phyloP scores from a whole-genome alignment of 148 eudicot genomes.

The Heliamphora exappendiculata region DNA sequence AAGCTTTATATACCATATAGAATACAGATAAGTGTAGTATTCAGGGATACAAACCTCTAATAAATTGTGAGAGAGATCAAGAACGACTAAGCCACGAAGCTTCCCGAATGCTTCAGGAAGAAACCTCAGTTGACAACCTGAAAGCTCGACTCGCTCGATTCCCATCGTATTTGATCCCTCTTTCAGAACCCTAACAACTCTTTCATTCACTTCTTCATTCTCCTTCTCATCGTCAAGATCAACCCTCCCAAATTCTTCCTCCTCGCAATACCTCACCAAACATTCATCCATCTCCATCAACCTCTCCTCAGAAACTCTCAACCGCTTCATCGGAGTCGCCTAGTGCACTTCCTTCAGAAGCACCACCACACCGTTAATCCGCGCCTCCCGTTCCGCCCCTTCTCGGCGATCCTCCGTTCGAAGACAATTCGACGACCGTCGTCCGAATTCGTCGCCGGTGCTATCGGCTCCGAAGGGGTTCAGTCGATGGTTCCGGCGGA shows the following conservation, averaged over 20 bases:
- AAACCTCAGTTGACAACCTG: constrained; percentile 20
- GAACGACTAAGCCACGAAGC: constrained; percentile 14
- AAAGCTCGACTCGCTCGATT: constrained; percentile 17
- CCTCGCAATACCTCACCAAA: background rate
- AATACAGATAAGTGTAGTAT: background rate
- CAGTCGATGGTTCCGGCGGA: no score
- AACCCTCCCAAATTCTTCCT: background rate
- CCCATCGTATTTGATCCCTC: background rate
- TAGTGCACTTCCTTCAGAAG: no score
- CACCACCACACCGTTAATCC: no score
- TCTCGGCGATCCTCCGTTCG: no score
- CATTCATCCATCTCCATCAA: no score
- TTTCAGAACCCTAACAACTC: background rate
- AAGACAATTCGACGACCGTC: no score
- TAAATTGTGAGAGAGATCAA: constrained; percentile 26
- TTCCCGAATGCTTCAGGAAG: constrained; percentile 24
- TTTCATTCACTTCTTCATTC: background rate
- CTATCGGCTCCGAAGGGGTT: no score
- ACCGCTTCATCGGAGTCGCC: background rate
- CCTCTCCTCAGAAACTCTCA: no score
- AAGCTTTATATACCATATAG: background rate
- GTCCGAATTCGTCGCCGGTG: no score
- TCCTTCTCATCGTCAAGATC: background rate
- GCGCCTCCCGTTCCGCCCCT: no score
- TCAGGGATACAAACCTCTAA: constrained; percentile 12